Percentiles rank a stretch among this genome's conserved stretches.
Conservation (phyloP, 2,329 filamentous ascomycete species). For the Sarocladiaceae sp. region DNA sequence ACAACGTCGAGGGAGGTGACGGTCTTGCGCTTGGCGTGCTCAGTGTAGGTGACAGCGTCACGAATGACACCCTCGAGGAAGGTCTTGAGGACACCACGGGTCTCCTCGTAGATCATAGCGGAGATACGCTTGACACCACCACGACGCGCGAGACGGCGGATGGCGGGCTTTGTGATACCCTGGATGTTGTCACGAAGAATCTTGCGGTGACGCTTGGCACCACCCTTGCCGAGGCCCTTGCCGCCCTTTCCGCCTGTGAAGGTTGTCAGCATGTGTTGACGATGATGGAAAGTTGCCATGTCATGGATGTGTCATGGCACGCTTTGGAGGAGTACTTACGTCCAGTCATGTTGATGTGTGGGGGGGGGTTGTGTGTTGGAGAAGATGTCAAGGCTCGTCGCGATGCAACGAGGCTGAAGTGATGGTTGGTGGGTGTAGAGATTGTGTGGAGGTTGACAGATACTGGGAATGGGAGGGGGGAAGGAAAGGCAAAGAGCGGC, state of each 20-base stretch:
- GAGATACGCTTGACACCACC: slow-evolving; percentile 99
- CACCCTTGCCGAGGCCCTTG: slow-evolving; percentile 96
- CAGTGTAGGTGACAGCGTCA: slow-evolving; percentile 71
- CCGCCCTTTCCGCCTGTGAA: slow-evolving; percentile 81
- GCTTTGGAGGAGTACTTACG: slow-evolving; percentile 23
- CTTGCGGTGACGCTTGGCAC: slow-evolving; percentile 98
- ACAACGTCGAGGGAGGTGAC: slow-evolving; percentile 65
- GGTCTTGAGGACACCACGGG: slow-evolving; percentile 69
- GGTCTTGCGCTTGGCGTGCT: slow-evolving; percentile 77
- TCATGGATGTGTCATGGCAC: no score
- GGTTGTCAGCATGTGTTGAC: slow-evolving; percentile 39
- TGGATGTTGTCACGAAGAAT: slow-evolving; percentile 99
- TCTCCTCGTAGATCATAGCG: slow-evolving; percentile 83
- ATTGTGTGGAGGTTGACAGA: slow-evolving; percentile 5
- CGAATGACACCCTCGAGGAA: slow-evolving; percentile 73
- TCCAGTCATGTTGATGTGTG: slow-evolving; percentile 26
- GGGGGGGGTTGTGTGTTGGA: slow-evolving; percentile 10
- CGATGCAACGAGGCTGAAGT: slow-evolving; percentile 9
- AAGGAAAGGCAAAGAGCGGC: slow-evolving; percentile 19
- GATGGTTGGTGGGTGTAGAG: slow-evolving; percentile 10
- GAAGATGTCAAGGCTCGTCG: slow-evolving; percentile 11
- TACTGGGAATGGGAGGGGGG: slow-evolving; percentile 8
- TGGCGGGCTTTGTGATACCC: slow-evolving; percentile 97
- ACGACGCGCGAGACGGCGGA: slow-evolving; percentile 97
- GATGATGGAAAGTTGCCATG: background rate